Percentiles rank a stretch among this genome's conserved stretches.
Conservation (phyloP, 169 alveolate species). For the Cryptosporidium andersoni region DNA sequence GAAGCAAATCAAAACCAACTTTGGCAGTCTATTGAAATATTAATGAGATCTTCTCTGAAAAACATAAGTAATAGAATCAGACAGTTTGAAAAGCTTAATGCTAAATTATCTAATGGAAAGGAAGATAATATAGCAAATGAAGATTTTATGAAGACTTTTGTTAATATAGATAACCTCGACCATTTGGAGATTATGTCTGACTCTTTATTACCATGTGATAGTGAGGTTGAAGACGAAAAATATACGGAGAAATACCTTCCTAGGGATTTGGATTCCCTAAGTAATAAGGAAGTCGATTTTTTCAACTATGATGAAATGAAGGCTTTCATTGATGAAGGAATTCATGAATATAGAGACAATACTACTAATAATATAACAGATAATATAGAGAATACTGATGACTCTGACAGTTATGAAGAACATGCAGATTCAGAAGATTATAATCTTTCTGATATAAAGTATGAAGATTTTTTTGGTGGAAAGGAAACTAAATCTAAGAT, state of each 20-base stretch:
- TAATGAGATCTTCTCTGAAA: too few species aligned
- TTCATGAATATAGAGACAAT: not conserved
- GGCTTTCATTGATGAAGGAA: constrained; percentile 10
- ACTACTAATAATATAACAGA: constrained; percentile 10
- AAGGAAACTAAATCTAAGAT: not conserved
- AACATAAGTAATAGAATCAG: too few species aligned
- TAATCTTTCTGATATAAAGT: not conserved
- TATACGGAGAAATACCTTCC: constrained; percentile 6
- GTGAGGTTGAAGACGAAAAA: not conserved
- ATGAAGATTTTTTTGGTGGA: not conserved
- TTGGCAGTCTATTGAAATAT: too few species aligned
- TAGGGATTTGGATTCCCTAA: constrained; percentile 25
- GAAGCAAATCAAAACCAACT: too few species aligned
- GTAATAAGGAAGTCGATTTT: constrained; percentile 18
- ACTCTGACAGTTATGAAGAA: not conserved
- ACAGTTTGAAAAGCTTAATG: too few species aligned
- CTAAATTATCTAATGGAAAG: too few species aligned
- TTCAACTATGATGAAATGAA: constrained; percentile 54
- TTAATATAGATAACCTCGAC: not conserved
- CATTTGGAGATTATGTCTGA: constrained; percentile 25
- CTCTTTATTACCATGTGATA: not conserved
- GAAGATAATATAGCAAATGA: too few species aligned
- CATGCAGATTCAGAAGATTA: constrained; percentile 36
- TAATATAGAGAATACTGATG: not conserved
- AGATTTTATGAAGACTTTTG: not conserved